These are phyloP conservation scores for Penicillium sp. DNA, from an alignment of 2,329 filamentous ascomycete genomes.

Conservation along the genomic window DNA sequence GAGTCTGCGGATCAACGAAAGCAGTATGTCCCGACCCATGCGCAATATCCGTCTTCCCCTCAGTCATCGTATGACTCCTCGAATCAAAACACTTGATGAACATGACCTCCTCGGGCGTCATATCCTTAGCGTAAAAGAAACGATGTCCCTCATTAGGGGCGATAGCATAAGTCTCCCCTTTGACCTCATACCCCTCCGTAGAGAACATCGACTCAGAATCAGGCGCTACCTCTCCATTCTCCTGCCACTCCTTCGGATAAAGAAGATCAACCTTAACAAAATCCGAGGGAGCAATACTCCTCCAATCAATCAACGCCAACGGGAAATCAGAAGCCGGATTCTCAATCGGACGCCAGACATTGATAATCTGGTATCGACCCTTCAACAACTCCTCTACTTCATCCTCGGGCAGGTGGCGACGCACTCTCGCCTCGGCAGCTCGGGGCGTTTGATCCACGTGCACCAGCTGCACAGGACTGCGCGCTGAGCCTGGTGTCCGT, in stretches of 20 bases:
- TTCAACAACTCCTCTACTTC: constrained; percentile 58
- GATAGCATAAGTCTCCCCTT: constrained; percentile 63
- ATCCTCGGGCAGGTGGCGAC: constrained; percentile 56
- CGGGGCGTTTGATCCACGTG: constrained; percentile 69
- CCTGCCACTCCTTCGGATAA: constrained; percentile 59
- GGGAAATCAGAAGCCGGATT: constrained; percentile 64
- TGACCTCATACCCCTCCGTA: constrained; percentile 60
- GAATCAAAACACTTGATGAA: constrained; percentile 58
- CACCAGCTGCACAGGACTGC: constrained; percentile 66
- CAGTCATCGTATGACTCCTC: constrained; percentile 37
- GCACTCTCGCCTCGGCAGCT: constrained; percentile 61
- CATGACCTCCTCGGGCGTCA: constrained; percentile 58
- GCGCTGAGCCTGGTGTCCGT: constrained; percentile 52
- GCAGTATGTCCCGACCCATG: constrained; percentile 54
- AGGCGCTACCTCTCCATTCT: constrained; percentile 58
- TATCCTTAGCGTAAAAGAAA: constrained; percentile 67
- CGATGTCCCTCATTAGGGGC: constrained; percentile 57
- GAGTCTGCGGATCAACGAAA: constrained; percentile 56
- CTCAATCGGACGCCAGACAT: constrained; percentile 68
- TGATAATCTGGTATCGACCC: constrained; percentile 64
- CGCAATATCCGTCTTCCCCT: constrained; percentile 45
- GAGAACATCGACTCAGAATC: constrained; percentile 48
- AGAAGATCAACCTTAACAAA: constrained; percentile 62
- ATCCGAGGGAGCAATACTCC: constrained; percentile 56
- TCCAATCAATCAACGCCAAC: constrained; percentile 66